Conservation (phyloP, 441 rosid genomes). For the Adansonia grandidieri region DNA sequence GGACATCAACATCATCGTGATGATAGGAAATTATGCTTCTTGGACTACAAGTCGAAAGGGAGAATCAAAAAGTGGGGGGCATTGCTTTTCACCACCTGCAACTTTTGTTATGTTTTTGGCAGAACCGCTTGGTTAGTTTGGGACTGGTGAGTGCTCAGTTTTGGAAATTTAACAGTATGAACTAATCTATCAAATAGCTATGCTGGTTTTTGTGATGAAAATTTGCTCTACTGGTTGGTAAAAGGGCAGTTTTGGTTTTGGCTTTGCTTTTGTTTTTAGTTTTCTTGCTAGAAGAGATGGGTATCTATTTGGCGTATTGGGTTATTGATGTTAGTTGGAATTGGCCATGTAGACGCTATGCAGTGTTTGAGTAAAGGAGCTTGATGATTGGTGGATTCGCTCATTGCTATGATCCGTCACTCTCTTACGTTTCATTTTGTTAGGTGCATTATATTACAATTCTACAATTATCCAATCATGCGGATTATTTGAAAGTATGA, state of each 20-base stretch:
- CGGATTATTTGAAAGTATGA: too few species aligned
- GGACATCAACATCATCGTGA: constrained; percentile 39
- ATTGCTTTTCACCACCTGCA: neutral
- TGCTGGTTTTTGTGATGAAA: constrained; percentile 21
- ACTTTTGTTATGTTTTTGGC: neutral
- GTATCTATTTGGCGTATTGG: neutral
- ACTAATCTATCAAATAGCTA: too few species aligned
- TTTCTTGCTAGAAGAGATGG: neutral
- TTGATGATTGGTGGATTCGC: too few species aligned
- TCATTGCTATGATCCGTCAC: too few species aligned
- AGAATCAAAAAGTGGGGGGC: neutral
- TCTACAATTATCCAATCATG: too few species aligned
- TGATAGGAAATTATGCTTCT: constrained; percentile 16
- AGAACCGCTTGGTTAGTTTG: neutral
- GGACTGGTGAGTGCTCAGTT: neutral
- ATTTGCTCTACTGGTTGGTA: constrained; percentile 20
- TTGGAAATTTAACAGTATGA: neutral
- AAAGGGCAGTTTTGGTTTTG: constrained; percentile 18
- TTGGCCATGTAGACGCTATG: too few species aligned
- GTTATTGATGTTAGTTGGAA: constrained; percentile 1
- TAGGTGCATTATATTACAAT: too few species aligned
- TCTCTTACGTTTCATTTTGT: too few species aligned
- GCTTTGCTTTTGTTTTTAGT: too few species aligned
- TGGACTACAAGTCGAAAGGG: neutral
- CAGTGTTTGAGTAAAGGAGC: too few species aligned